A percentile compares a stretch with the other conserved stretches of the same genome.
Conservation (phyloP, 148 eudicot species). For the Beta vulgaris region DNA sequence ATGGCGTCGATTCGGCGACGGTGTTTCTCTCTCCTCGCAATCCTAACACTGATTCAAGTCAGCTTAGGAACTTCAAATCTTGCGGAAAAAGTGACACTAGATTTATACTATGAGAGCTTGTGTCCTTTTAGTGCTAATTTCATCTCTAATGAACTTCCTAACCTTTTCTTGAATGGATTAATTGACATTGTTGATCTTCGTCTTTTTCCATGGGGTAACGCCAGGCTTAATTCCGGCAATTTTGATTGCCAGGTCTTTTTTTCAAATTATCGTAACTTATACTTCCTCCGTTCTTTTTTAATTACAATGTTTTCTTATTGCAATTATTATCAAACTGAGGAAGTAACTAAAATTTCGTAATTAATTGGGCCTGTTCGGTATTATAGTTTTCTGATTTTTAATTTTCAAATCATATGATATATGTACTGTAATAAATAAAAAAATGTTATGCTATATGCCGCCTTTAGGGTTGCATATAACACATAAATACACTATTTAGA, state of each 20-base stretch:
- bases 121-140: constrained; percentile 61
- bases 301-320: too few species aligned
- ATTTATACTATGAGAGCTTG: constrained; percentile 57
- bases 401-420: too few species aligned
- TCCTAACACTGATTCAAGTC: constrained; percentile 16
- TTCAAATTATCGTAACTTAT: too few species aligned
- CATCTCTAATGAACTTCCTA: constrained; percentile 39
- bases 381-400: too few species aligned
- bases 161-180: constrained; percentile 45
- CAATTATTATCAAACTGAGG: too few species aligned
- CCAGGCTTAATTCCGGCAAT: constrained; percentile 34
- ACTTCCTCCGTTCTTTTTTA: too few species aligned
- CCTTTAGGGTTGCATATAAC: too few species aligned
- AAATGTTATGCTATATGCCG: too few species aligned
- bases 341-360: too few species aligned
- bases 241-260: constrained; percentile 72
- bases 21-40: constrained; percentile 11
- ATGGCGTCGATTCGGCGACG: constrained; percentile 16
- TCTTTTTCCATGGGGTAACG: constrained; percentile 76
- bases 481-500: too few species aligned
- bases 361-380: too few species aligned
- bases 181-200: constrained; percentile 53
- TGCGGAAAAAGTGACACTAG: constrained; percentile 38
- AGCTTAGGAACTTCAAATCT: constrained; percentile 21
- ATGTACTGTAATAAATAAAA: too few species aligned